phyloP scores from a whole-genome alignment of 2,329 filamentous ascomycete species.

The Allantophomopsis lycopodina region DNA sequence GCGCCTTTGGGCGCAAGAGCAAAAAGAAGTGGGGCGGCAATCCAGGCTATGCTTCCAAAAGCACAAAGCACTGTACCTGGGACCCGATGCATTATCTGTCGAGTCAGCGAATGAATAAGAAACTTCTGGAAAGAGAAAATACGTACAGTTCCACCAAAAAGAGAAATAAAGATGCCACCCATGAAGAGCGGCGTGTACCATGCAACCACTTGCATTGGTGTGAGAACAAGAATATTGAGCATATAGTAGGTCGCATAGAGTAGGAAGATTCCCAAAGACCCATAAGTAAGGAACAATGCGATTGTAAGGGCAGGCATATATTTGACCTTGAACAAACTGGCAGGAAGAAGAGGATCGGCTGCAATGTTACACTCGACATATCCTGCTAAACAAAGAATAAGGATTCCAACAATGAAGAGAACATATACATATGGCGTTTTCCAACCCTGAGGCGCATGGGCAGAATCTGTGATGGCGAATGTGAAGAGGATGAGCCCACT shows the following conservation, averaged over 20 bases:
- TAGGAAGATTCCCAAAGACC: slow-evolving; percentile 52
- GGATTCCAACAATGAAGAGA: slow-evolving; percentile 46
- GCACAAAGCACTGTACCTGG: slow-evolving; percentile 32
- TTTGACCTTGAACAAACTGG: slow-evolving; percentile 54
- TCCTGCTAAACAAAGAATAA: slow-evolving; percentile 43
- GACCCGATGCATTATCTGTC: slow-evolving; percentile 26
- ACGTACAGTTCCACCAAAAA: slow-evolving; percentile 42
- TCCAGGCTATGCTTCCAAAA: slow-evolving; percentile 31
- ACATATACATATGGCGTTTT: slow-evolving; percentile 58
- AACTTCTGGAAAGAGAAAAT: slow-evolving; percentile 13
- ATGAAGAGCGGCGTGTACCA: slow-evolving; percentile 53
- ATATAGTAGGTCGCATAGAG: slow-evolving; percentile 59
- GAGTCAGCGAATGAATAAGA: slow-evolving; percentile 11
- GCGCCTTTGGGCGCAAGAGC: slow-evolving; percentile 26
- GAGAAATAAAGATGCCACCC: slow-evolving; percentile 56
- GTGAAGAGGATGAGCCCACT: slow-evolving; percentile 56
- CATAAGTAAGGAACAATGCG: slow-evolving; percentile 53
- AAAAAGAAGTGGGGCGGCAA: slow-evolving; percentile 32
- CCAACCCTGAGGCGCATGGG: slow-evolving; percentile 57
- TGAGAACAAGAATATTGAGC: slow-evolving; percentile 34
- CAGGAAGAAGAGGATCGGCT: slow-evolving; percentile 52
- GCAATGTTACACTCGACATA: slow-evolving; percentile 65
- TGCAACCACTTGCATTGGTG: slow-evolving; percentile 39
- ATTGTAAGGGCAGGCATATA: slow-evolving; percentile 51
- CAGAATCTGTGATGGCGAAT: slow-evolving; percentile 62